These are phyloP conservation scores for Plenodomus tracheiphilus DNA, from an alignment of 2,329 filamentous ascomycete species.

Conservation along the genomic window DNA sequence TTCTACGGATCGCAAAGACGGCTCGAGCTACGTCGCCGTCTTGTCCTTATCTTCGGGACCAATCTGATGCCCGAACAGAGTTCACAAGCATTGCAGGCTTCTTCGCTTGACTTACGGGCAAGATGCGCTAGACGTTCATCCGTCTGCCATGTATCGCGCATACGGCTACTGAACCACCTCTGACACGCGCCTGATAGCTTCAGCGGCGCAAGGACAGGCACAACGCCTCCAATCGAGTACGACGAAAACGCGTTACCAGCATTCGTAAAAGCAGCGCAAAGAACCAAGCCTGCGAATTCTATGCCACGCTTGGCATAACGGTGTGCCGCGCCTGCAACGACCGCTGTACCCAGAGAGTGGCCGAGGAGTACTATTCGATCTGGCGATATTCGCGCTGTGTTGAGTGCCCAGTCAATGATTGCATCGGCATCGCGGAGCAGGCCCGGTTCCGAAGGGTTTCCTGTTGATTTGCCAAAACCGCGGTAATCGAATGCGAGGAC, in stretches of 20 bases:
- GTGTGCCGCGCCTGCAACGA: constrained; percentile 74
- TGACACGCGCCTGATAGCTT: constrained; percentile 66
- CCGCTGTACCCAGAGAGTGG: constrained; percentile 87
- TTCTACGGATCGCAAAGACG: not conserved
- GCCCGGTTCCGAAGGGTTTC: constrained; percentile 76
- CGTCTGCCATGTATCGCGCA: constrained; percentile 81
- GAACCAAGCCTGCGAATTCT: constrained; percentile 78
- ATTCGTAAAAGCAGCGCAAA: constrained; percentile 79
- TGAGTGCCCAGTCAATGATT: constrained; percentile 73
- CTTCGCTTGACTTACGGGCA: constrained; percentile 41
- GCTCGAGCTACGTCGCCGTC: not conserved
- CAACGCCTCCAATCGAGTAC: constrained; percentile 74
- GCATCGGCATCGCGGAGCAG: constrained; percentile 78
- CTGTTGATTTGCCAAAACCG: constrained; percentile 82
- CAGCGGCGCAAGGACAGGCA: constrained; percentile 78
- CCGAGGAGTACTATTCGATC: constrained; percentile 79
- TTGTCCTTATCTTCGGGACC: not conserved
- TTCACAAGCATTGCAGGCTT: not conserved
- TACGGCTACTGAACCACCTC: constrained; percentile 63
- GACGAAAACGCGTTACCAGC: constrained; percentile 72
- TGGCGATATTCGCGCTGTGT: constrained; percentile 67
- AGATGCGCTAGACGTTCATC: constrained; percentile 65
- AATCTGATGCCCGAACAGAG: not conserved
- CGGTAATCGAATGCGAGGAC: constrained; percentile 90
- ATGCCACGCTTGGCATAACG: constrained; percentile 61